Conservation (phyloP, 306 rosid genomes). For the Dalbergia cochinchinensis region DNA sequence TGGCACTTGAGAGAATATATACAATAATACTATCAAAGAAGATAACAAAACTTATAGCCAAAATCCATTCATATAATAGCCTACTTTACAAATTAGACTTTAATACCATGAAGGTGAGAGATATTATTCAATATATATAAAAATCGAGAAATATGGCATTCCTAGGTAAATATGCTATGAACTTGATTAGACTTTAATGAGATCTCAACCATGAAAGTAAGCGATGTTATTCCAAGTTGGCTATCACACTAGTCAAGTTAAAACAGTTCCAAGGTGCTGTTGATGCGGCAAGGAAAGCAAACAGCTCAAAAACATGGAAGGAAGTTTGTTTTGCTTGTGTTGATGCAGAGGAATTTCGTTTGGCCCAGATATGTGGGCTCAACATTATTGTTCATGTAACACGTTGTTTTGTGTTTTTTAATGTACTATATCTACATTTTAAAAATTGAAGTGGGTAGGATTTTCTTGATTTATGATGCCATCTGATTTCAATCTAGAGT, state of each 20-base stretch:
- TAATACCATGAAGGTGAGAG: too few relatives aligned
- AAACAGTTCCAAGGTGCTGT: constrained; percentile 98
- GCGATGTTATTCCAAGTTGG: too few relatives aligned
- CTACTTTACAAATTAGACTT: too few relatives aligned
- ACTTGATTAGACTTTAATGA: too few relatives aligned
- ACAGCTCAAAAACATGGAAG: constrained; percentile 99
- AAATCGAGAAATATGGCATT: too few relatives aligned
- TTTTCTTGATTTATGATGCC: constrained; percentile 30
- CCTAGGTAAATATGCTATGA: too few relatives aligned
- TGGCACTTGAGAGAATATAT: too few relatives aligned
- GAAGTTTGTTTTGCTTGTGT: constrained; percentile 99
- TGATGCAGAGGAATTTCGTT: constrained; percentile 98
- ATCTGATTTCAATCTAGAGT: constrained; percentile 24
- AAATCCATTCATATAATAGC: too few relatives aligned
- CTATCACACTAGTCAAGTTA: constrained; percentile 89
- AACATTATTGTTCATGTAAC: constrained; percentile 94
- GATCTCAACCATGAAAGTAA: too few relatives aligned
- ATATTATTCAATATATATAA: too few relatives aligned
- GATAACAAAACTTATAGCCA: too few relatives aligned
- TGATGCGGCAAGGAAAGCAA: constrained; percentile 99
- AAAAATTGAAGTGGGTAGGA: constrained; percentile 18
- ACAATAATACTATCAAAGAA: too few relatives aligned
- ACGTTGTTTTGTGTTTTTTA: constrained; percentile 38
- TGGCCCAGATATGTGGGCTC: constrained; percentile 99
- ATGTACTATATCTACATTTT: not conserved